Conservation (phyloP, 768 basidiomycete genomes). For the Mycena polygramma region DNA sequence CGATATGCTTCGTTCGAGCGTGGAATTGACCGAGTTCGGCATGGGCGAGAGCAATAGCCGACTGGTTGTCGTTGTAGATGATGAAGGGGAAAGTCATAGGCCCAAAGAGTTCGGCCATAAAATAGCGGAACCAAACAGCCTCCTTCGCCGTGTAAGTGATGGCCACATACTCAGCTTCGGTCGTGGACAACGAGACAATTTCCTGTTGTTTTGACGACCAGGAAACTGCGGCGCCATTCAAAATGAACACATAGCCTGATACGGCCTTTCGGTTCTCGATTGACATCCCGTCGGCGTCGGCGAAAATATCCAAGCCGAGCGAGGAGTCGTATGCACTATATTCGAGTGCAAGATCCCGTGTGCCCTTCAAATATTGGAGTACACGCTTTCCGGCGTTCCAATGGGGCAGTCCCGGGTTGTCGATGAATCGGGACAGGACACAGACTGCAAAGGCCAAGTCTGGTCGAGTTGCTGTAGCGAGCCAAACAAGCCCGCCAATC, state of each 20-base stretch:
- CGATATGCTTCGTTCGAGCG: slow-evolving; percentile 30
- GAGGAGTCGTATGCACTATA: slow-evolving; percentile 13
- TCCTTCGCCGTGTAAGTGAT: slow-evolving; percentile 19
- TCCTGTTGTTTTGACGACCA: slow-evolving; percentile 30
- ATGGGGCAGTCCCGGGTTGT: slow-evolving; percentile 24
- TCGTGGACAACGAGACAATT: slow-evolving; percentile 19
- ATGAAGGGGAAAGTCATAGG: slow-evolving; percentile 9
- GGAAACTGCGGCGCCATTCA: slow-evolving; percentile 29
- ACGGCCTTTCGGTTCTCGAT: slow-evolving; percentile 22
- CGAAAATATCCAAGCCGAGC: slow-evolving; percentile 19
- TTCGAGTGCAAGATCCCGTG: background rate
- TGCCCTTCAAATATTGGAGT: slow-evolving; percentile 29
- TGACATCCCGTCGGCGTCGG: slow-evolving; percentile 25
- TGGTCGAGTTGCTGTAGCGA: slow-evolving; percentile 21
- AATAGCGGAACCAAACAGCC: slow-evolving; percentile 13
- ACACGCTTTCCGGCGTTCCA: slow-evolving; percentile 29
- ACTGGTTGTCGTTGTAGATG: slow-evolving; percentile 30
- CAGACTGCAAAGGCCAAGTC: slow-evolving; percentile 21
- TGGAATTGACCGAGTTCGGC: slow-evolving; percentile 29
- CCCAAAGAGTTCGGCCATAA: slow-evolving; percentile 26
- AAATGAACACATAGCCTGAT: slow-evolving; percentile 13
- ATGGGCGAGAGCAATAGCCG: slow-evolving; percentile 23
- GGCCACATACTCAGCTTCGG: slow-evolving; percentile 24
- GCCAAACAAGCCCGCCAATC: slow-evolving; percentile 23
- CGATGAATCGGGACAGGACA: slow-evolving; percentile 15